Conservation (phyloP, 2,329 filamentous ascomycete species). For the Herpomyces periplanetae region DNA sequence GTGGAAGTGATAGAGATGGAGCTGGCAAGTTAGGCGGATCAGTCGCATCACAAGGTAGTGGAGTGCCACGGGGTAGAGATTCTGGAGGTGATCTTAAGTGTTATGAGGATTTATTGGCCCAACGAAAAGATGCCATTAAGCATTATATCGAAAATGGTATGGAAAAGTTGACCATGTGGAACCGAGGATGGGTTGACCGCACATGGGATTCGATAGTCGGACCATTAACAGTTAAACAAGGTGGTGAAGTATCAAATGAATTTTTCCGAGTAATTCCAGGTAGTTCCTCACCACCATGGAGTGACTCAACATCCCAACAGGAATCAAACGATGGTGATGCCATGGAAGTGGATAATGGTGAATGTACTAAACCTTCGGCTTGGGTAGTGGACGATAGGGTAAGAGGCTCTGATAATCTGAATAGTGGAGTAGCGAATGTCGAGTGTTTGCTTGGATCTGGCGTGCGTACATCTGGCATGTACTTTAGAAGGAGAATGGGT, state of each 20-base stretch:
- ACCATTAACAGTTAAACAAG: no score
- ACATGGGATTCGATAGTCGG: conserved; percentile 55
- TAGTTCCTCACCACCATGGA: no score
- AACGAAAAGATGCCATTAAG: conserved; percentile 43
- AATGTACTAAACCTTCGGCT: no score
- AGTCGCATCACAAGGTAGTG: background rate
- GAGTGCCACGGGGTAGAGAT: background rate
- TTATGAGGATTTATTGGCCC: conserved; percentile 32
- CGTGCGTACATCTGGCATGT: conserved; percentile 6
- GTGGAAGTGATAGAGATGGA: background rate
- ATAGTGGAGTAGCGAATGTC: no score
- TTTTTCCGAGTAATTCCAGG: no score
- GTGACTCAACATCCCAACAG: no score
- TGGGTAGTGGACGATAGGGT: no score
- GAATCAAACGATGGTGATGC: no score
- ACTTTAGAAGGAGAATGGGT: conserved; percentile 42
- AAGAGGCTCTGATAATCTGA: no score
- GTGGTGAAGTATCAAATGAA: no score
- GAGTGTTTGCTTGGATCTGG: no score
- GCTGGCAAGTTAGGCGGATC: background rate
- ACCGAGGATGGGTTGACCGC: conserved; percentile 51
- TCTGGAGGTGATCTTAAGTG: conserved; percentile 40
- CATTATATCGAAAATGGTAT: conserved; percentile 54
- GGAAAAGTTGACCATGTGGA: conserved; percentile 63
- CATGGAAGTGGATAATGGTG: no score